Percentiles rank a stretch among this genome's conserved stretches.
Conservation (phyloP, 805 yeast genomes). For the Wickerhamiella sergipiensis region DNA sequence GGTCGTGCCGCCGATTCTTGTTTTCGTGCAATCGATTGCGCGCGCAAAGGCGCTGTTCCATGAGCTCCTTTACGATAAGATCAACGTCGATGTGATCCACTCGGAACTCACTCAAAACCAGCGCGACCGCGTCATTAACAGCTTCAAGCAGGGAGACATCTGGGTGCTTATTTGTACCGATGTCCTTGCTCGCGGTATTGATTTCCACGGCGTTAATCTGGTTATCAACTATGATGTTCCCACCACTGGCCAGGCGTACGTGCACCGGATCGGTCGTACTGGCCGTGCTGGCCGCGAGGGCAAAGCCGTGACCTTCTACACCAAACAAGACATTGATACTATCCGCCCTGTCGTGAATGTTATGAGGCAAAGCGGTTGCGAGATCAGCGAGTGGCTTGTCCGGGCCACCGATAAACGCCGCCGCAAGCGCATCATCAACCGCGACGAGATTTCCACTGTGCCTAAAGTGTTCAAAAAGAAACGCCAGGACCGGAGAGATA, state of each 20-base stretch:
- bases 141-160: conserved; percentile 77
- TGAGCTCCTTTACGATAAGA: conserved; percentile 78
- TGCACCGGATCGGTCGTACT: conserved; percentile 96
- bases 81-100: conserved; percentile 91
- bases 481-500: conserved; percentile 47
- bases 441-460: conserved; percentile 74
- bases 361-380: conserved; percentile 78
- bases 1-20: conserved; percentile 82
- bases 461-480: conserved; percentile 29
- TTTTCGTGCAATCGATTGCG: conserved; percentile 79
- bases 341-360: conserved; percentile 82
- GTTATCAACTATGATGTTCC: conserved; percentile 97
- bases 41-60: conserved; percentile 93
- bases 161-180: conserved; percentile 98
- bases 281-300: conserved; percentile 91
- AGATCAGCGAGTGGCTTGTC: conserved; percentile 69
- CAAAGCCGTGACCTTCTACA: conserved; percentile 79
- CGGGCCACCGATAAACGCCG: conserved; percentile 19
- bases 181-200: conserved; percentile 92
- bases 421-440: conserved; percentile 31
- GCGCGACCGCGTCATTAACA: conserved; percentile 69
- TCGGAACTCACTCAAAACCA: conserved; percentile 86
- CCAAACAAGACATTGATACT: conserved; percentile 69
- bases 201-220: conserved; percentile 86
- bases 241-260: conserved; percentile 82